Base-by-base conservation (phyloP, 1,139 yeast species). In the Hansenula sp. region DNA sequence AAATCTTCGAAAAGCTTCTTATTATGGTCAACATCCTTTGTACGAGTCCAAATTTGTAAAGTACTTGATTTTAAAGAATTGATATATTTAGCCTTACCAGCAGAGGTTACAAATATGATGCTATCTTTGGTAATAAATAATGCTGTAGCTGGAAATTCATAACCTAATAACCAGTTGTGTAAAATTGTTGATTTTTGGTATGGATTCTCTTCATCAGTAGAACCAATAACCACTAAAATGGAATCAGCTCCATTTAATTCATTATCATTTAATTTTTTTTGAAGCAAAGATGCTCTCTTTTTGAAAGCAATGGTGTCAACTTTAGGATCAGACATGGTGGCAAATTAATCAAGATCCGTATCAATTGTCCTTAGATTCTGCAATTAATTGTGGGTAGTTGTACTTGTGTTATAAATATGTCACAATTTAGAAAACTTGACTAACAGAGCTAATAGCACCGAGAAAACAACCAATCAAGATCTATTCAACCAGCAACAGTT, bases 121-220 rank as follows among this genome's bases (percentile, higher is more conserved):
- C 78, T 79, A 34, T 75, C 75, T 41, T 75, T 72, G 6, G 86
- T 76, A 45, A 90, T 67, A 39, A 75, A 79, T 44, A 92, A 65
- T 33, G 81, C 82, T 2, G 97, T 89, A 43, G 95, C 94, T 19
- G 96, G 95, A 58, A 92, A 90, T 60, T 94, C 97, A 60, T 90
- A 92, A 7, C 97, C 97, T 44, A 92, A 68, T 44, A 92, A 69
- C 97, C 97, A 92, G 38, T 84, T 84, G 60, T 90, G 97, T 37
- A 90, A 65, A 37, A 86, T 85, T 0, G 96, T 82, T 12, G 96
- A 83, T 63, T 88, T 88, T 59, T 86, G 88, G 64, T 88, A 90
- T 34, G 96, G 95, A 59, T 89, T 86, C 47, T 84, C 92, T 44
- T 86, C 94, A 56, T 86, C 89, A 32, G 85, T 71, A 11, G 92